Evolutionary conservation across 805 yeast species (phyloP).

Genomic region (Millerago galiae): DNA sequence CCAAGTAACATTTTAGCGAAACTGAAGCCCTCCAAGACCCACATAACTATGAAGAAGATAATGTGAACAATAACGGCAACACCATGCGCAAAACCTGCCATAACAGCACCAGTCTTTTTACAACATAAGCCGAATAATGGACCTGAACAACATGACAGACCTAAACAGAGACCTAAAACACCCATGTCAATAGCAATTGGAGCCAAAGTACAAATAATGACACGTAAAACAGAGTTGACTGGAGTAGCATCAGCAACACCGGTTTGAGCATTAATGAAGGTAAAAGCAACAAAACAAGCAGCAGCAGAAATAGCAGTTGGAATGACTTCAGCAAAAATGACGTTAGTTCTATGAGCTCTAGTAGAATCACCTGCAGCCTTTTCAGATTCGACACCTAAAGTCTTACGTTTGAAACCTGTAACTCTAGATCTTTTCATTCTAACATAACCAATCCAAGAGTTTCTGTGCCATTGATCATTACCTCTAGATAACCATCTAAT

Average conservation of each 20-base stretch:
- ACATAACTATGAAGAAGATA: constrained; percentile 87
- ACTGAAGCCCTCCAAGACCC: constrained; percentile 93
- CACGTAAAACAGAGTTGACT: constrained; percentile 68
- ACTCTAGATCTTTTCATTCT: constrained; percentile 79
- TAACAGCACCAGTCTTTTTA: constrained; percentile 92
- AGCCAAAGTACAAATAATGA: constrained; percentile 75
- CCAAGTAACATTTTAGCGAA: constrained; percentile 87
- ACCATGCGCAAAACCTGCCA: constrained; percentile 95
- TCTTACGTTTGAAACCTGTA: constrained; percentile 75
- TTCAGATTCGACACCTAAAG: constrained; percentile 72
- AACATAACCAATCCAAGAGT: constrained; percentile 82
- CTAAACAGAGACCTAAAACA: constrained; percentile 68
- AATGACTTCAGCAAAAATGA: constrained; percentile 62
- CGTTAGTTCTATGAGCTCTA: constrained; percentile 75
- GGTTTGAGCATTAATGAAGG: constrained; percentile 79
- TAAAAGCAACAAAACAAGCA: constrained; percentile 73
- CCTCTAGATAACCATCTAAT: constrained; percentile 90
- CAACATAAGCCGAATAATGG: constrained; percentile 93
- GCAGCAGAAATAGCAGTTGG: constrained; percentile 72
- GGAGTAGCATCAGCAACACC: constrained; percentile 52
- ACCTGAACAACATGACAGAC: constrained; percentile 94
- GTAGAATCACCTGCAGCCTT: constrained; percentile 78
- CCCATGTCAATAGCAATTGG: constrained; percentile 92
- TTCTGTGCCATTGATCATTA: constrained; percentile 82
- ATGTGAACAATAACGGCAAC: constrained; percentile 84